Conservation (phyloP, 2,329 filamentous ascomycete species). For the Sporothrix protearum region DNA sequence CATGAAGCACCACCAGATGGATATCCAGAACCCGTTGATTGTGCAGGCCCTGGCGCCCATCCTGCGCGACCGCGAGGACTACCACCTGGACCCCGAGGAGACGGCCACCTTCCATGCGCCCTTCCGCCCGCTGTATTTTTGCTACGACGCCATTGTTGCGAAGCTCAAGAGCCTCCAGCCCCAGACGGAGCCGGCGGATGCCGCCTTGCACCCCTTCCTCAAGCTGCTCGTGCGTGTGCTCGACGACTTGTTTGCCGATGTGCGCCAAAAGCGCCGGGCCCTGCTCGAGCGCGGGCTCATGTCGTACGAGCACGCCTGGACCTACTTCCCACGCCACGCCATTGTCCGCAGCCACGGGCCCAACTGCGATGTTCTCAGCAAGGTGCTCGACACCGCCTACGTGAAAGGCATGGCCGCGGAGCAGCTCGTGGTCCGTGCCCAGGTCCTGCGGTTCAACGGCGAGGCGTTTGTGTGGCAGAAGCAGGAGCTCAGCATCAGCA, state of each 20-base stretch:
- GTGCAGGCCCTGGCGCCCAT: slow-evolving; percentile 44
- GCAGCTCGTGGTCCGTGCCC: slow-evolving; percentile 33
- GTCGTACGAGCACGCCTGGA: slow-evolving; percentile 44
- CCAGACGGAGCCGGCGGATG: slow-evolving; percentile 22
- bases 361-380: slow-evolving; percentile 43
- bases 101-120: slow-evolving; percentile 39
- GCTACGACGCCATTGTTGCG: slow-evolving; percentile 41
- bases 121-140: slow-evolving; percentile 45
- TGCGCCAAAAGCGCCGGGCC: slow-evolving; percentile 37
- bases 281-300: slow-evolving; percentile 41
- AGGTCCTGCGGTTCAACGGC: slow-evolving; percentile 42
- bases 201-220: slow-evolving; percentile 39
- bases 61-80: slow-evolving; percentile 40
- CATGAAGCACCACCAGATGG: slow-evolving; percentile 42
- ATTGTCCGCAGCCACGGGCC: slow-evolving; percentile 40
- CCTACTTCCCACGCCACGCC: slow-evolving; percentile 42
- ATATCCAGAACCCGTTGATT: slow-evolving; percentile 43
- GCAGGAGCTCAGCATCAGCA: slow-evolving; percentile 33
- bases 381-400: slow-evolving; percentile 39
- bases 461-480: slow-evolving; percentile 42
- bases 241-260: slow-evolving; percentile 44
- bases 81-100: slow-evolving; percentile 40
- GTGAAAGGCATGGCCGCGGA: slow-evolving; percentile 19
- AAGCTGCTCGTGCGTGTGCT: slow-evolving; percentile 41
- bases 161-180: slow-evolving; percentile 32